Evolutionary conservation across 257 asterid species (phyloP).

Genomic region (Nicotiana attenuata): DNA sequence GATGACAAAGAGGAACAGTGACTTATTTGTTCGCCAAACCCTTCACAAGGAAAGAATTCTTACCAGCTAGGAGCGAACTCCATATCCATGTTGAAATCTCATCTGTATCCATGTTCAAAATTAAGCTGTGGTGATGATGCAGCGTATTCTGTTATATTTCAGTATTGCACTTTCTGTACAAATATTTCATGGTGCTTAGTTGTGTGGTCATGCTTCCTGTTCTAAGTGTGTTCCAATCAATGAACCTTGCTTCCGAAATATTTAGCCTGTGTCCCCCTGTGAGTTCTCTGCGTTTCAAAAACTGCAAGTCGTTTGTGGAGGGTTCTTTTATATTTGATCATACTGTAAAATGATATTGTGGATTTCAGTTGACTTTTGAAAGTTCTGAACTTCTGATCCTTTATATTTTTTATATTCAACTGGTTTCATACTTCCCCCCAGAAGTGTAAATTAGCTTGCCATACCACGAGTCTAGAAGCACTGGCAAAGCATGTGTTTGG

Average conservation of each 20-base stretch:
- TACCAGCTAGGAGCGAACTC: background rate
- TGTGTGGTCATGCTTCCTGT: background rate
- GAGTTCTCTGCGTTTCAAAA: background rate
- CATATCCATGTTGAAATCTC: background rate
- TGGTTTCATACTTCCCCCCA: no score
- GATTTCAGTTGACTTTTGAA: background rate
- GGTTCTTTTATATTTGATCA: background rate
- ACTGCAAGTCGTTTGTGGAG: background rate
- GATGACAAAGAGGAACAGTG: background rate
- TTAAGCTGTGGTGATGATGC: background rate
- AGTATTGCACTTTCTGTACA: background rate
- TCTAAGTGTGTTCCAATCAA: background rate
- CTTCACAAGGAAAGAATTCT: background rate
- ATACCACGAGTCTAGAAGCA: no score
- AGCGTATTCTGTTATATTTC: constrained; percentile 5
- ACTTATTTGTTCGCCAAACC: background rate
- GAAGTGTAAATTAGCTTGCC: no score
- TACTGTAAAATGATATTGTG: background rate
- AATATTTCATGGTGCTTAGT: background rate
- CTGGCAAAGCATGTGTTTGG: background rate
- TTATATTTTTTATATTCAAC: background rate
- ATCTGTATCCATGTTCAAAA: background rate
- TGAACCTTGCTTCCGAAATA: background rate
- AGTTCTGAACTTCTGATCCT: background rate
- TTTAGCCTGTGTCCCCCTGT: background rate